phyloP scores from a whole-genome alignment of 805 yeast species.

The Ogataea dorogensis region DNA sequence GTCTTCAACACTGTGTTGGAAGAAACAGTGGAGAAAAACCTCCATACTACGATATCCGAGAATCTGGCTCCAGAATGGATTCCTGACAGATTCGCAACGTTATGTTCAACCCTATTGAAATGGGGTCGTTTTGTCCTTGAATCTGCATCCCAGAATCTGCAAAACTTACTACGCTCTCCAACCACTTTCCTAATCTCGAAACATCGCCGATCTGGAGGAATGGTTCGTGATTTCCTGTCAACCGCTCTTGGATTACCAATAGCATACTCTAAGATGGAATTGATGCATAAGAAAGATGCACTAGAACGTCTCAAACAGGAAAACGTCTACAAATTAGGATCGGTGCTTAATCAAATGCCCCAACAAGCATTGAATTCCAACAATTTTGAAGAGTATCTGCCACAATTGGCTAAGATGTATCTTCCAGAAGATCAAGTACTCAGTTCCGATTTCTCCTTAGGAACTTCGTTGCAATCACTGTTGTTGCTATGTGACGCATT shows the following conservation, averaged over 20 bases:
- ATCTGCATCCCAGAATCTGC: slow-evolving; percentile 17
- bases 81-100: slow-evolving; percentile 13
- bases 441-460: too few relatives aligned
- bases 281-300: slow-evolving; percentile 24
- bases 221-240: slow-evolving; percentile 23
- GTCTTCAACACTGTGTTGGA: slow-evolving; percentile 21
- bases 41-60: slow-evolving; percentile 18
- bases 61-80: slow-evolving; percentile 26
- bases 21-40: slow-evolving; percentile 27
- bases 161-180: slow-evolving; percentile 23
- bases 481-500: slow-evolving; percentile 7
- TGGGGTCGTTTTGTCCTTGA: slow-evolving; percentile 17
- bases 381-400: too few relatives aligned
- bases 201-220: slow-evolving; percentile 17
- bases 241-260: slow-evolving; percentile 39
- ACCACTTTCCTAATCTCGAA: slow-evolving; percentile 26
- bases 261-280: slow-evolving; percentile 32
- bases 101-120: slow-evolving; percentile 14
- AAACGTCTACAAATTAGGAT: slow-evolving; percentile 39
- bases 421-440: too few relatives aligned
- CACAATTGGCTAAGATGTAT: slow-evolving; percentile 1
- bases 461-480: slow-evolving; percentile 14
- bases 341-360: slow-evolving; percentile 35
- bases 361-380: slow-evolving; percentile 14
- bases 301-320: slow-evolving; percentile 24